Percentiles rank a stretch among this genome's conserved stretches.
These are phyloP conservation scores for Vanilla planifolia DNA, from an alignment of 106 monocot species.

Conservation along the genomic window DNA sequence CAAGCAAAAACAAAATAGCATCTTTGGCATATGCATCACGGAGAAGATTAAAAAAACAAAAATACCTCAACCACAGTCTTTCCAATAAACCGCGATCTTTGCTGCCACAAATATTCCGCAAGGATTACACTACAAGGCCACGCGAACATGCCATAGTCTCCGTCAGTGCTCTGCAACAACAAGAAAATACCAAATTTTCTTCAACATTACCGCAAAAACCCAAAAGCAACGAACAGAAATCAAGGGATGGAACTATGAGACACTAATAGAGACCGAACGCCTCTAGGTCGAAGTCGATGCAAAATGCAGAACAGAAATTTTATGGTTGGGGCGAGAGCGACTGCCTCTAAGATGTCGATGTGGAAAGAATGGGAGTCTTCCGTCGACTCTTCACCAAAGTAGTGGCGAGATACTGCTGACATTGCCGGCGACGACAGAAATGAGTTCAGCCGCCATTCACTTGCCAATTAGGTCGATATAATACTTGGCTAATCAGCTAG, in stretches of 20 bases:
- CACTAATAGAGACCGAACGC: not conserved
- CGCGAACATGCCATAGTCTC: constrained; percentile 90
- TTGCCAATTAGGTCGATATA: too few relatives aligned
- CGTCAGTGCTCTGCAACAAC: constrained; percentile 52
- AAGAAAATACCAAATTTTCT: not conserved
- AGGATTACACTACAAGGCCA: constrained; percentile 90
- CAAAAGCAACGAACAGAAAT: not conserved
- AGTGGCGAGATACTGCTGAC: constrained; percentile 47
- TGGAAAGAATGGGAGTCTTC: constrained; percentile 30
- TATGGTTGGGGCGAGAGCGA: not conserved
- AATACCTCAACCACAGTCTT: constrained; percentile 63
- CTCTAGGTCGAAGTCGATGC: not conserved
- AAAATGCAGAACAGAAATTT: not conserved
- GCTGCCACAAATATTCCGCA: constrained; percentile 92
- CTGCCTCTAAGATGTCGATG: constrained; percentile 57
- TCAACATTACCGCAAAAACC: not conserved
- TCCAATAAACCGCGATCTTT: constrained; percentile 46
- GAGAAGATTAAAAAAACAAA: not conserved
- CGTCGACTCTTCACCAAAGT: constrained; percentile 40
- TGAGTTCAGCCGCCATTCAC: too few relatives aligned
- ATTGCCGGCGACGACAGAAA: too few relatives aligned
- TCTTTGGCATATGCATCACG: not conserved
- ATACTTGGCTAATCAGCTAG: too few relatives aligned
- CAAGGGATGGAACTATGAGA: not conserved
- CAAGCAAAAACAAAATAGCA: not conserved